phyloP scores from a whole-genome alignment of 2,329 filamentous ascomycete genomes.

The Verticillium dahliae region DNA sequence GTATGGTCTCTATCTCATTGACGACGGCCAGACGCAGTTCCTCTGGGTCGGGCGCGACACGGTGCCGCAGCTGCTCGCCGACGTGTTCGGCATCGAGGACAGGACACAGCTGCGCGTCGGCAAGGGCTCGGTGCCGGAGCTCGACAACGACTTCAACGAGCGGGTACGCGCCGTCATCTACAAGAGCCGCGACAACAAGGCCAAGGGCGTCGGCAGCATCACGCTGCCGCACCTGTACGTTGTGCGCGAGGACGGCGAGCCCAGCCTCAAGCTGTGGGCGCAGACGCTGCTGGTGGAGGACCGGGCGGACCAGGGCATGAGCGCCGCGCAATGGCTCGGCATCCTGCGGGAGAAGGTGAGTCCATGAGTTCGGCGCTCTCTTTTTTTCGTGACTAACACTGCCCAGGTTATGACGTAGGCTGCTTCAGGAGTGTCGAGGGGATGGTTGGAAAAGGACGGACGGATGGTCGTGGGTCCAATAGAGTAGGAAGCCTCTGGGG shows the following conservation, averaged over 20 bases:
- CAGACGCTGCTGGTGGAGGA: constrained; percentile 95
- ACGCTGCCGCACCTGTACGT: constrained; percentile 89
- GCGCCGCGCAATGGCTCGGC: constrained; percentile 89
- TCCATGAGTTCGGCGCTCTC: not conserved
- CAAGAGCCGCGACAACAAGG: constrained; percentile 84
- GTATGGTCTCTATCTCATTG: constrained; percentile 91
- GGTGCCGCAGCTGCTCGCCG: constrained; percentile 77
- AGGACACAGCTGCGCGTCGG: constrained; percentile 81
- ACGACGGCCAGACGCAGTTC: constrained; percentile 97
- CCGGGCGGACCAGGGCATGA: constrained; percentile 86
- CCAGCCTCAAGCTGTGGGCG: constrained; percentile 90
- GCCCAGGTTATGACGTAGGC: not conserved
- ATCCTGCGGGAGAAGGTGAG: constrained; percentile 87
- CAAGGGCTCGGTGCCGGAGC: constrained; percentile 77
- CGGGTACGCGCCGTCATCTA: constrained; percentile 82
- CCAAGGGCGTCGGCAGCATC: constrained; percentile 87
- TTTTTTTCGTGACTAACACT: not conserved
- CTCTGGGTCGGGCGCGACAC: constrained; percentile 92
- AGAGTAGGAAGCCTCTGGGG: not conserved
- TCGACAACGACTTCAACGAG: constrained; percentile 97
- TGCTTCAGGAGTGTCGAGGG: not conserved
- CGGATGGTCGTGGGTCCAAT: not conserved
- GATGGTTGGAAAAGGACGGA: not conserved
- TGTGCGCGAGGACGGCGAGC: constrained; percentile 92
- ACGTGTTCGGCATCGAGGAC: constrained; percentile 87